Percentiles rank a stretch among this genome's conserved stretches.
These are phyloP conservation scores for Exophiala aquamarina DNA, from an alignment of 2,329 filamentous ascomycete genomes.

Conservation along the genomic window DNA sequence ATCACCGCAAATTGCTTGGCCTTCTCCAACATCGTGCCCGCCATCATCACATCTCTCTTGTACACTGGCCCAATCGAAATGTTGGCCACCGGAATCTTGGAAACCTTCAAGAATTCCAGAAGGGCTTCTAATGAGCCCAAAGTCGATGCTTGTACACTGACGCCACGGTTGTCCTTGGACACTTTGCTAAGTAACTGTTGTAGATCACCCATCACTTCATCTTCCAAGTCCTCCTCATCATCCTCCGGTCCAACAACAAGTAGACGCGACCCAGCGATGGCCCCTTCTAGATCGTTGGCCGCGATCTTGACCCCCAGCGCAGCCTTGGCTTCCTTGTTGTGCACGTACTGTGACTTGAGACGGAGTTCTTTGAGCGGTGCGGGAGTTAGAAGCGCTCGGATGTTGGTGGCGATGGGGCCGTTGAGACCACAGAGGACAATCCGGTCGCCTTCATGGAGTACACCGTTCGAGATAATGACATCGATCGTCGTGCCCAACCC, in stretches of 20 bases:
- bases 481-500: conserved; percentile 99
- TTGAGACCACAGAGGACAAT: conserved; percentile 97
- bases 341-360: conserved; percentile 93
- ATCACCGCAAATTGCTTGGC: conserved; percentile 94
- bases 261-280: conserved; percentile 92
- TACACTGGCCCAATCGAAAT: conserved; percentile 97
- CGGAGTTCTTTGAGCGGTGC: conserved; percentile 91
- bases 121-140: conserved; percentile 94
- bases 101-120: conserved; percentile 91
- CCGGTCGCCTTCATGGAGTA: conserved; percentile 88
- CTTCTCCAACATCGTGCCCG: conserved; percentile 93
- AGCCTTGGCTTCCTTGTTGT: conserved; percentile 99
- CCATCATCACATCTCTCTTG: conserved; percentile 96
- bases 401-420: conserved; percentile 91
- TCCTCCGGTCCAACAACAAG: conserved; percentile 93
- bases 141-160: conserved; percentile 95
- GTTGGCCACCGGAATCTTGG: conserved; percentile 96
- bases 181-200: conserved; percentile 88
- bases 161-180: conserved; percentile 87
- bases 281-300: conserved; percentile 89
- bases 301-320: conserved; percentile 98
- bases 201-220: conserved; percentile 94
- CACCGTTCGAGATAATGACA: conserved; percentile 93
- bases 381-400: conserved; percentile 89
- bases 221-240: conserved; percentile 93